Base-by-base conservation (phyloP, 176 grass and related monocot genomes). In the Raddia distichophylla region DNA sequence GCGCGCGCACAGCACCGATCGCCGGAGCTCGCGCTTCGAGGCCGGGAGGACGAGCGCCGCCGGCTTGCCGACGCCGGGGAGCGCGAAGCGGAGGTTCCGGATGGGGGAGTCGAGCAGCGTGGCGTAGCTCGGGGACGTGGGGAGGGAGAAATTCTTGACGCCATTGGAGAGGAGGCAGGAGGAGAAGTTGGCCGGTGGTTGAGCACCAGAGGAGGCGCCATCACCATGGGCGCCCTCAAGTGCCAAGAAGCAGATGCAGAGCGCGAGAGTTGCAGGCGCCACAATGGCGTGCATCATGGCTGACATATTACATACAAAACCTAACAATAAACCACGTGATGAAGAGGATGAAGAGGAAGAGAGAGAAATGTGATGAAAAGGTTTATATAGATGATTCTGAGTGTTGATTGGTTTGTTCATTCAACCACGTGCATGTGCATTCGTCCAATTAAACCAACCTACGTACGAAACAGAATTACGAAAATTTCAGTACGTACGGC, bases 61-160 rank as follows among this genome's bases (percentile, higher is more conserved):
- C 0, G 94, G 91, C 22, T 87, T 80, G 19, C 84, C 32, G 67
- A 85, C 69, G 12, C 35, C 17, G 1, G 86, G 78, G 54, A 64
- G 64, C 10, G 71, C 59, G 80, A 93, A 91, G 3, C 87, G 87
- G 52, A 84, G 86, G 75, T 93, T 97, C 5, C 75, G 67, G 77
- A 97, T 91, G 49, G 94, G 84, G 59, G 78, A 87, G 19, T 86
- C 64, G 48, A 97, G 94, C 4, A 89, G 74, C n/a, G 59, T 11
- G 62, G 19, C 32, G 80, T 76, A 97, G 45, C 18, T 55, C 3
- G 84, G 20, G 47, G 78, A 88, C 6, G 87, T 7, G 3, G 87
- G 76, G 47, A 93, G 50, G 33, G 88, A 83, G 93, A 93, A 85
- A 86, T 91, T 97, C 8, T 0, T 40, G 45, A 91, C 49, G 22